Evolutionary conservation across 2,329 filamentous ascomycete species (phyloP).

Genomic region (Penicillium sp.): DNA sequence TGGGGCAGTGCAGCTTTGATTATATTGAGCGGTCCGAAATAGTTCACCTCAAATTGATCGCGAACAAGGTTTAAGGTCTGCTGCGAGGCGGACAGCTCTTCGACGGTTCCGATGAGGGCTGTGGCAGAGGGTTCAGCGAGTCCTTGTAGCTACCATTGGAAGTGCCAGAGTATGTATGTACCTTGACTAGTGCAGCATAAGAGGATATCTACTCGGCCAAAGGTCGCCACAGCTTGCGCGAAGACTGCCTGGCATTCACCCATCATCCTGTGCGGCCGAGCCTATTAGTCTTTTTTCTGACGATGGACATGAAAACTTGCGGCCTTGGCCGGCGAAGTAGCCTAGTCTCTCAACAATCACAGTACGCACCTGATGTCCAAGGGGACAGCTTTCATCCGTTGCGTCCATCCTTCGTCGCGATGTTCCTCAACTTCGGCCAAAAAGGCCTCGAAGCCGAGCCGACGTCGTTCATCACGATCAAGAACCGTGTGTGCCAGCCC

Average conservation of each 20-base stretch:
- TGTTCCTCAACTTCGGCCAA: slow-evolving; percentile 62
- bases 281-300: slow-evolving; percentile 15
- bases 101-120: slow-evolving; percentile 87
- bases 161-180: slow-evolving; percentile 39
- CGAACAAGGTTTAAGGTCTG: slow-evolving; percentile 76
- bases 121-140: slow-evolving; percentile 10
- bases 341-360: neutral
- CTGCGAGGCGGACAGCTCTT: slow-evolving; percentile 76
- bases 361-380: slow-evolving; percentile 56
- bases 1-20: slow-evolving; percentile 84
- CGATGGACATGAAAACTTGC: neutral
- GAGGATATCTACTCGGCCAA: slow-evolving; percentile 85
- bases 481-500: slow-evolving; percentile 79
- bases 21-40: slow-evolving; percentile 94
- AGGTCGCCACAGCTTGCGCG: slow-evolving; percentile 80
- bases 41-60: slow-evolving; percentile 92
- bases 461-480: slow-evolving; percentile 70
- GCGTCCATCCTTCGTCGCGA: slow-evolving; percentile 75
- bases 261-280: slow-evolving; percentile 49
- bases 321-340: no score
- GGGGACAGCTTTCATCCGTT: slow-evolving; percentile 67
- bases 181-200: slow-evolving; percentile 88
- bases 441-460: slow-evolving; percentile 77
- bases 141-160: neutral
- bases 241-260: slow-evolving; percentile 81